Evolutionary conservation across 176 grass and related monocot species (phyloP).

Genomic region (Eleusine coracana): DNA sequence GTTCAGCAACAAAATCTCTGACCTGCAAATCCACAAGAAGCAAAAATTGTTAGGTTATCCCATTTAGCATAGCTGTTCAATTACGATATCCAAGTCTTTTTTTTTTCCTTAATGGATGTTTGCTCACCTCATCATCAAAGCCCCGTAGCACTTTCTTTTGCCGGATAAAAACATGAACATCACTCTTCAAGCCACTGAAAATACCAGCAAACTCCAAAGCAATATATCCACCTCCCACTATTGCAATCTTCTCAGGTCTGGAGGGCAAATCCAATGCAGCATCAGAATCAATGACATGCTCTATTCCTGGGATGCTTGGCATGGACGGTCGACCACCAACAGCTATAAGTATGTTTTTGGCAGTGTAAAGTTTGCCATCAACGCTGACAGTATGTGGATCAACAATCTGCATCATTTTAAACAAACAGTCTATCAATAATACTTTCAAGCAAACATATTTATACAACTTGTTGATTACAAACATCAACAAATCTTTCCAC

Average conservation of each 20-base stretch:
- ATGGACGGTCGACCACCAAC: slow-evolving; percentile 66
- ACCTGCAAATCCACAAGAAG: slow-evolving; percentile 38
- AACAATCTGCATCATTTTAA: slow-evolving; percentile 57
- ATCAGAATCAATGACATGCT: slow-evolving; percentile 77
- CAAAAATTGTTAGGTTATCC: neutral
- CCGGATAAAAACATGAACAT: slow-evolving; percentile 85
- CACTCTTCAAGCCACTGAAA: slow-evolving; percentile 79
- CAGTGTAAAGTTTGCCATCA: slow-evolving; percentile 71
- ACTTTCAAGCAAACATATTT: neutral
- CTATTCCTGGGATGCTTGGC: slow-evolving; percentile 77
- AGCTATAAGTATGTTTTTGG: slow-evolving; percentile 76
- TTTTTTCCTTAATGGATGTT: neutral
- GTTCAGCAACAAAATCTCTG: slow-evolving; percentile 73
- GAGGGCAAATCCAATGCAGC: slow-evolving; percentile 72
- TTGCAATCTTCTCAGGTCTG: slow-evolving; percentile 75
- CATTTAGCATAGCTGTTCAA: neutral
- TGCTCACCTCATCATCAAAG: slow-evolving; percentile 82
- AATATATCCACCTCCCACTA: slow-evolving; percentile 89
- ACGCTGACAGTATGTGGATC: slow-evolving; percentile 73
- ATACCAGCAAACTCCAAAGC: slow-evolving; percentile 84
- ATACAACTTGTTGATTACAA: slow-evolving; percentile 31
- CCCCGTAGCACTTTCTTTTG: slow-evolving; percentile 79
- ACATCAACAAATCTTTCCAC: slow-evolving; percentile 59
- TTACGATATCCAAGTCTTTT: neutral
- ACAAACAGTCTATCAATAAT: slow-evolving; percentile 20